Conservation (phyloP, 805 yeast species). For the Saccharomycopsis capsularis region DNA sequence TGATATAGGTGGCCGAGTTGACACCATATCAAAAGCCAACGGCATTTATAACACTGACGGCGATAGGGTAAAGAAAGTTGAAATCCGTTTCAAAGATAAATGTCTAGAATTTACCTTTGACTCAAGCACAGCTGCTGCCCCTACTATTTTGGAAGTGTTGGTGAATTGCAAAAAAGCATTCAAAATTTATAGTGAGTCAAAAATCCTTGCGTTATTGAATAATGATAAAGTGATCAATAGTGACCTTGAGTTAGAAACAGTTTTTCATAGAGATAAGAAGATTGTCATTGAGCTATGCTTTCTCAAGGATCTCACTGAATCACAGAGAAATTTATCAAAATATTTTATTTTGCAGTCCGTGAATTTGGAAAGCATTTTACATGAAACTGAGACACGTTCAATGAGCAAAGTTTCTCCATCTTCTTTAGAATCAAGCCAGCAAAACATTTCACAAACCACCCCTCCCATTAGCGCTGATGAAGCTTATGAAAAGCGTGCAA, state of each 20-base stretch:
- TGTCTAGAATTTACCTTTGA: constrained; percentile 61
- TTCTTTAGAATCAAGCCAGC: neutral
- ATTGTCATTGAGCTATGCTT: constrained; percentile 10
- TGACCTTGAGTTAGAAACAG: constrained; percentile 14
- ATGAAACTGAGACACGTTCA: too few species aligned
- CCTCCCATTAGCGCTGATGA: neutral
- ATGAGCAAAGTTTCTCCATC: neutral
- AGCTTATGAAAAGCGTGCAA: too few species aligned
- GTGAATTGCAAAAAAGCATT: constrained; percentile 74
- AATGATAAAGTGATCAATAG: constrained; percentile 5
- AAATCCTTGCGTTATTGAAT: constrained; percentile 4
- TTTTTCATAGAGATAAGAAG: constrained; percentile 6
- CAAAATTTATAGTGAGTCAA: constrained; percentile 31
- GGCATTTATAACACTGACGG: constrained; percentile 15
- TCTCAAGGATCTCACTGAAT: neutral
- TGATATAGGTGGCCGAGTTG: neutral
- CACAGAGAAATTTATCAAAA: too few species aligned
- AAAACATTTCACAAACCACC: neutral
- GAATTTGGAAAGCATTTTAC: neutral
- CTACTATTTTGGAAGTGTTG: constrained; percentile 68
- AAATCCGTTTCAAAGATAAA: constrained; percentile 45
- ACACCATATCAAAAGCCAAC: too few species aligned
- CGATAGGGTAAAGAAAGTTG: constrained; percentile 32
- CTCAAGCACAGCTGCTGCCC: constrained; percentile 63
- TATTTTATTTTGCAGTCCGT: too few species aligned